phyloP scores from a whole-genome alignment of 1,284 basidiomycete species.

The Puccinia triticina region DNA sequence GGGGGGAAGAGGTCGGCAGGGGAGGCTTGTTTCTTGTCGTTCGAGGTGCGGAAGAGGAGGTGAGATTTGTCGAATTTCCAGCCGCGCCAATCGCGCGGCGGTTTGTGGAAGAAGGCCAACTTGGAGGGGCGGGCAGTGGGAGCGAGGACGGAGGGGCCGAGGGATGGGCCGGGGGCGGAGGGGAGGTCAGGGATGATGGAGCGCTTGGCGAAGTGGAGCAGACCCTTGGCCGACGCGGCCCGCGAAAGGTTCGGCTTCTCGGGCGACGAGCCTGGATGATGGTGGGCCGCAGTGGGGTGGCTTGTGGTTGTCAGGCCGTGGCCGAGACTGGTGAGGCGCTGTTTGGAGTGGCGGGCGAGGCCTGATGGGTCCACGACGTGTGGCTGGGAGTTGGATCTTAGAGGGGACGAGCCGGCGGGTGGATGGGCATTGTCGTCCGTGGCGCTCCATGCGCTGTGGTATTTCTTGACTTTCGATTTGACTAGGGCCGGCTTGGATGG shows the following conservation, averaged over 20 bases:
- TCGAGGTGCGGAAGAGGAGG: background rate
- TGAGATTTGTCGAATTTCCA: conserved; percentile 34
- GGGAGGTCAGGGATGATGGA: conserved; percentile 5
- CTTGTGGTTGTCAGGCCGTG: background rate
- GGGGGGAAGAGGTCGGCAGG: background rate
- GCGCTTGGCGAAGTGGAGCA: conserved; percentile 18
- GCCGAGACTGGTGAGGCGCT: background rate
- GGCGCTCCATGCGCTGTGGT: conserved; percentile 14
- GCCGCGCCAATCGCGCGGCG: conserved; percentile 15
- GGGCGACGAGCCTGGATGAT: background rate
- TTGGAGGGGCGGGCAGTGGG: background rate
- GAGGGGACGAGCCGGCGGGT: background rate
- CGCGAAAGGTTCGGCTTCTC: conserved; percentile 11
- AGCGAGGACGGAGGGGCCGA: background rate
- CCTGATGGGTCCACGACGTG: background rate
- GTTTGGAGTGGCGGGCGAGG: background rate
- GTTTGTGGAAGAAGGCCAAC: conserved; percentile 23
- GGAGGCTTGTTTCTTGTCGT: background rate
- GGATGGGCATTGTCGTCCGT: background rate
- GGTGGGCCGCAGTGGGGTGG: background rate
- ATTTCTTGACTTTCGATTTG: conserved; percentile 10
- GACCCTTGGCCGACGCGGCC: conserved; percentile 7
- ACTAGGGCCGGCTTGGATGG: background rate
- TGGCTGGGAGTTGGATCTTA: conserved; percentile 13
- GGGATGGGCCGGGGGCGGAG: background rate